These are phyloP conservation scores for Rhynchospora tenuis DNA, from an alignment of 176 grass and related monocot species.

Conservation along the genomic window DNA sequence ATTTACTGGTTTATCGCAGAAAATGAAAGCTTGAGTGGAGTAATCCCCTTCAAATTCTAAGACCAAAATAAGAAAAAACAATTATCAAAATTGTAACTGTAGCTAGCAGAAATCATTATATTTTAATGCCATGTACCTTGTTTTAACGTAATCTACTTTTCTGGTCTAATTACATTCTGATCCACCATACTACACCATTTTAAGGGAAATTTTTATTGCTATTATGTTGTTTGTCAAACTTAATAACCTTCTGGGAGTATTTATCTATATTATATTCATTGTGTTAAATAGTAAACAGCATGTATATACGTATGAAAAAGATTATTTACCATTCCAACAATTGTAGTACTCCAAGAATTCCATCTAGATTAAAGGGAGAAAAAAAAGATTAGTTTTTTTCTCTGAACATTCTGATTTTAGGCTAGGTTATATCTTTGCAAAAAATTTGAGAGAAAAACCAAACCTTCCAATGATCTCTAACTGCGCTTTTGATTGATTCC, in stretches of 20 bases:
- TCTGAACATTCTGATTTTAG: neutral
- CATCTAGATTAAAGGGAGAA: constrained; percentile 41
- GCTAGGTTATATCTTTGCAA: neutral
- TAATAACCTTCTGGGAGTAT: neutral
- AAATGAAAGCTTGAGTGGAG: constrained; percentile 64
- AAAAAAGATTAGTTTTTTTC: neutral
- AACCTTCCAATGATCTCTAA: constrained; percentile 54
- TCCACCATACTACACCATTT: neutral
- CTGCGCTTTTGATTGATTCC: constrained; percentile 26
- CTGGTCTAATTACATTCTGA: neutral
- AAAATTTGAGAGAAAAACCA: neutral
- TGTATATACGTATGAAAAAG: neutral
- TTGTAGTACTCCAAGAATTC: constrained; percentile 54
- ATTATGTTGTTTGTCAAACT: neutral
- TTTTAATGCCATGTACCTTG: neutral
- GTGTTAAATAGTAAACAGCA: neutral
- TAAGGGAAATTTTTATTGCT: neutral
- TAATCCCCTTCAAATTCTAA: constrained; percentile 48
- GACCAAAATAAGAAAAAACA: neutral
- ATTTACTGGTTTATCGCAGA: constrained; percentile 39
- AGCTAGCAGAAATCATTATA: no score
- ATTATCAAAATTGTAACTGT: neutral
- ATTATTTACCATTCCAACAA: constrained; percentile 66
- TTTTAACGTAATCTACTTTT: neutral
- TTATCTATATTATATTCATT: neutral